phyloP scores from a whole-genome alignment of 345 rosid species.

The Microcos paniculata region DNA sequence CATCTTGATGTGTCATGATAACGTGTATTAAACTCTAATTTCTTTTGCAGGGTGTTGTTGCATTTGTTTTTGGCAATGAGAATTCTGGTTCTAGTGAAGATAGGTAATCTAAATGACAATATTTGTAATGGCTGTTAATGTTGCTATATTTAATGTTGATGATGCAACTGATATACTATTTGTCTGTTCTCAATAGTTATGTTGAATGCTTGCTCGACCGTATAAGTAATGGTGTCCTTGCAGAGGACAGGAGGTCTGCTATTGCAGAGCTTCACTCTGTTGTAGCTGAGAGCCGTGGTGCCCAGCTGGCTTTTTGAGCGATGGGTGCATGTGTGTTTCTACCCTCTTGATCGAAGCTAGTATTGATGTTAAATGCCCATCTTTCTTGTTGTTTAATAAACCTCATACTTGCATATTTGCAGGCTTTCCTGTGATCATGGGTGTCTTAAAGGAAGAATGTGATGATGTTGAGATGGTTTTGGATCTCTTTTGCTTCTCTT shows the following conservation, averaged over 20 bases:
- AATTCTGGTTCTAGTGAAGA: conserved; percentile 74
- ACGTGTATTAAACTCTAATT: conserved; percentile 8
- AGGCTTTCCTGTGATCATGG: conserved; percentile 92
- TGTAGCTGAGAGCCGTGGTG: conserved; percentile 80
- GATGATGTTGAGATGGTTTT: conserved; percentile 92
- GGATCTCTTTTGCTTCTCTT: conserved; percentile 5
- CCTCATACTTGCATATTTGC: conserved; percentile 26
- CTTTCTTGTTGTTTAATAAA: not conserved
- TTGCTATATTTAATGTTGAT: not conserved
- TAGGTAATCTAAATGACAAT: conserved; percentile 41
- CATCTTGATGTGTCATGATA: not conserved
- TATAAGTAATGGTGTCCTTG: conserved; percentile 75
- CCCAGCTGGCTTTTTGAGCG: conserved; percentile 89
- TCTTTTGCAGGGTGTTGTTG: conserved; percentile 81
- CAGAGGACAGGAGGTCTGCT: conserved; percentile 92
- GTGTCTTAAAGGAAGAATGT: conserved; percentile 81
- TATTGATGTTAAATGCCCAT: not conserved
- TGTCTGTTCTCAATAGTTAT: conserved; percentile 43
- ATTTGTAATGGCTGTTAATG: not conserved
- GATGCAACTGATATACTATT: conserved; percentile 1
- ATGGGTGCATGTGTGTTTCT: conserved; percentile 59
- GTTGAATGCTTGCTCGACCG: conserved; percentile 91
- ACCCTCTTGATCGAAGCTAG: conserved; percentile 7
- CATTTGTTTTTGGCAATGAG: conserved; percentile 87
- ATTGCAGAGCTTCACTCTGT: conserved; percentile 87